Base-by-base conservation (phyloP, 345 rosid species). In the Cardamine resedifolia region DNA sequence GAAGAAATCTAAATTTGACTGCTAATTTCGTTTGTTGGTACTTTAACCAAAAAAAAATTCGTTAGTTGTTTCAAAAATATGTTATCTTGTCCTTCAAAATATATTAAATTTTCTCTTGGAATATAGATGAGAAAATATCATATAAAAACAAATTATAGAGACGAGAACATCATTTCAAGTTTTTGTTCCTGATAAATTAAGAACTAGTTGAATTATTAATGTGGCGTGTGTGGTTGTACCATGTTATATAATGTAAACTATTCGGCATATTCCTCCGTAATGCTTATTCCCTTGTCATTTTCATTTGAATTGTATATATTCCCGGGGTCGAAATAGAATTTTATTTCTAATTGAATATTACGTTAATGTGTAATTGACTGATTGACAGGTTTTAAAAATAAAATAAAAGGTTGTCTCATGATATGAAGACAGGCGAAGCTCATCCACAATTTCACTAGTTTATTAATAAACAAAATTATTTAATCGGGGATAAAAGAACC, bases 371-470 rank as follows among this genome's bases (percentile, higher is more conserved):
- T 71, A 57, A 58, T 70, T 57, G 61, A 63, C 59, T 64, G 49
- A 48, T 70, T 56, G 61, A 64, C 53, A 64, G 60, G 60, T 5
- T 44, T 39, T 41, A 14, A 69, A 76, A 45, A 16, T 58, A 38
- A 12, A 66, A 30, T 16, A 58, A 45, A 63, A 71, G 57, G 67
- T 64, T 77, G 80, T 71, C 76, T 71, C 48, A 7, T 21, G 61
- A 58, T 57, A 77, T 38, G 72, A 64, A 77, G 80, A 77, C 80
- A 77, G 55, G 68, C 56, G 10, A 76, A 48, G 66, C 79, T 56
- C 57, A 70, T 70, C 65, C 58, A 68, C 55, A 47, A 61, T 51
- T 10, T 11, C 27, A 20, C 20, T 68, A 26, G 41, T 55, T 50
- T 61, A 43, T 31, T 45, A 75, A 16, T n/a, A 12, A 61, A 15